Evolutionary conservation across 805 yeast species (phyloP).

Genomic region (Pichia californica): DNA sequence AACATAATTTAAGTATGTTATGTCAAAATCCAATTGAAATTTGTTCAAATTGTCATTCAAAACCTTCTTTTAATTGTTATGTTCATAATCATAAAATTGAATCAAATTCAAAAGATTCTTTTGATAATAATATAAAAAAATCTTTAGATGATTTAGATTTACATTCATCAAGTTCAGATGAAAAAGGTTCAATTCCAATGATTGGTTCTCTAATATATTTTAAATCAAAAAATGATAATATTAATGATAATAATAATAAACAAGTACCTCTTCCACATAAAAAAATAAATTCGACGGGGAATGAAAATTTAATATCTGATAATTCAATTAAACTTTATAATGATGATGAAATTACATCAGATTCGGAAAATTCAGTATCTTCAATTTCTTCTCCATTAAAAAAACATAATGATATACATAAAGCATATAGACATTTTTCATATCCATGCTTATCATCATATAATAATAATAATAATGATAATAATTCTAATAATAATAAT

Average conservation of each 20-base stretch:
- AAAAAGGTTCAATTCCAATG: slow-evolving; percentile 23
- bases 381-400: too few relatives aligned
- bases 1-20: background rate
- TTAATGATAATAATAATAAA: background rate
- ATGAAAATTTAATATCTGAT: too few relatives aligned
- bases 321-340: too few relatives aligned
- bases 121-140: background rate
- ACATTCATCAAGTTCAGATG: background rate
- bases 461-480: too few relatives aligned
- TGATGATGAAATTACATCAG: too few relatives aligned
- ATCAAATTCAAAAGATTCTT: background rate
- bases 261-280: background rate
- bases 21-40: background rate
- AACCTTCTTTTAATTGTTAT: background rate
- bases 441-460: slow-evolving; percentile 1
- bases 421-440: background rate
- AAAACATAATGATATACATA: too few relatives aligned
- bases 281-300: too few relatives aligned
- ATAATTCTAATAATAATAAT: too few relatives aligned
- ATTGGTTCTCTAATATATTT: slow-evolving; percentile 26
- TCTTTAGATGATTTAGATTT: slow-evolving; percentile 8
- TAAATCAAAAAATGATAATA: slow-evolving; percentile 11
- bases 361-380: too few relatives aligned
- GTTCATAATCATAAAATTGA: background rate
- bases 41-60: background rate